Evolutionary conservation across 169 alveolate species (phyloP).

Genomic region (Plasmodium gonderi): DNA sequence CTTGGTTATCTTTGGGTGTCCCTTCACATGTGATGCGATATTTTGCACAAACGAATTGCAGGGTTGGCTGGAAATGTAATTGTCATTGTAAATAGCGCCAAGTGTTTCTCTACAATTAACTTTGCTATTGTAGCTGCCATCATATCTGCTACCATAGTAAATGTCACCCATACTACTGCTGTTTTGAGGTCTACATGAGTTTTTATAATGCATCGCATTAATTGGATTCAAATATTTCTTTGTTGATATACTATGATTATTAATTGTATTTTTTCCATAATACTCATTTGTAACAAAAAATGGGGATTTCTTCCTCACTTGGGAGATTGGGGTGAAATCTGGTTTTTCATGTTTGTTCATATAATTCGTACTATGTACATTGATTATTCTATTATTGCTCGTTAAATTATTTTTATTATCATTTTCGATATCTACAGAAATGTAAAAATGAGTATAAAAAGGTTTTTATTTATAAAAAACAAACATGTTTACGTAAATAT

Average conservation of each 20-base stretch:
- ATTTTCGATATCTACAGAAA: constrained; percentile 48
- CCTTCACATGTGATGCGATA: background rate
- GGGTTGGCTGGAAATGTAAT: background rate
- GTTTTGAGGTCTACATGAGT: background rate
- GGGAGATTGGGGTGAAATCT: background rate
- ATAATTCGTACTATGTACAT: background rate
- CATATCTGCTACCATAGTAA: background rate
- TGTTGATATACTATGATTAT: constrained; percentile 7
- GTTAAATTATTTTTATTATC: background rate
- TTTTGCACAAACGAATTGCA: background rate
- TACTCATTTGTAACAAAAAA: background rate
- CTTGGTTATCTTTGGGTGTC: background rate
- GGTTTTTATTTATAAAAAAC: background rate
- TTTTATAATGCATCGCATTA: background rate
- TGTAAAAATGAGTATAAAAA: background rate
- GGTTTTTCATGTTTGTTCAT: constrained; percentile 2
- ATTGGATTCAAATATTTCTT: constrained; percentile 28
- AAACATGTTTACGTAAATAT: background rate
- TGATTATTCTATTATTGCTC: background rate
- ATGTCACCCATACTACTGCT: background rate
- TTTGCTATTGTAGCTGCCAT: background rate
- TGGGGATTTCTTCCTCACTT: background rate
- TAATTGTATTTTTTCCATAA: background rate
- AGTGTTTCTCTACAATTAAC: constrained; percentile 6
- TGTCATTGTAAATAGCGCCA: no score